Evolutionary conservation across 352 stramenopile species (phyloP).

Genomic region (Aphanomyces invadans): DNA sequence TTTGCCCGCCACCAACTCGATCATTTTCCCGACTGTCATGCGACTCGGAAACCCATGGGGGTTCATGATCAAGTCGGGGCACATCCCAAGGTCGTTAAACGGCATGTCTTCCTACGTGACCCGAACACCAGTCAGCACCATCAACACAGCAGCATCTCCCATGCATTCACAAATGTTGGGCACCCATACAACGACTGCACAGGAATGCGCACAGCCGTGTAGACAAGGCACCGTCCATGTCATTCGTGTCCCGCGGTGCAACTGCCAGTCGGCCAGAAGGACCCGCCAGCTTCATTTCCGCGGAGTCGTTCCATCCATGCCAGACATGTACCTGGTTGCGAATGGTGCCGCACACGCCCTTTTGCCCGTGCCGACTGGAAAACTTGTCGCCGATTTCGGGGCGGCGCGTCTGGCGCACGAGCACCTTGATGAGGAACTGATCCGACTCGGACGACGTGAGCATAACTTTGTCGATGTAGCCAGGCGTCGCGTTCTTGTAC

Average conservation of each 20-base stretch:
- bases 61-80: slow-evolving; percentile 99
- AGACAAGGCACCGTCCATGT: too few relatives aligned
- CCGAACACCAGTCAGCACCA: slow-evolving; percentile 29
- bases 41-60: slow-evolving; percentile 99
- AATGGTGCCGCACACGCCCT: slow-evolving; percentile 98
- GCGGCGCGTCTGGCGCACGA: slow-evolving; percentile 92
- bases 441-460: slow-evolving; percentile 98
- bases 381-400: slow-evolving; percentile 99
- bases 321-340: slow-evolving; percentile 41
- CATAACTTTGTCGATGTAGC: slow-evolving; percentile 98
- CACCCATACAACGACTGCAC: background rate
- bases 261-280: slow-evolving; percentile 8
- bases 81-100: slow-evolving; percentile 98
- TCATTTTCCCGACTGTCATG: slow-evolving; percentile 99
- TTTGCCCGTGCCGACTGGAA: slow-evolving; percentile 97
- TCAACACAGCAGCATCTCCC: background rate
- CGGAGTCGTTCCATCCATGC: background rate
- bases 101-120: slow-evolving; percentile 96
- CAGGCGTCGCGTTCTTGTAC: slow-evolving; percentile 93
- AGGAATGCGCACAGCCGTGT: background rate
- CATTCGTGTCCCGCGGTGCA: slow-evolving; percentile 17
- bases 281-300: slow-evolving; percentile 10
- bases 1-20: slow-evolving; percentile 98
- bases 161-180: background rate
- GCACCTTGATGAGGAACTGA: slow-evolving; percentile 97